Conservation (phyloP, 2,329 filamentous ascomycete genomes). For the Talaromyces albobiverticillius region DNA sequence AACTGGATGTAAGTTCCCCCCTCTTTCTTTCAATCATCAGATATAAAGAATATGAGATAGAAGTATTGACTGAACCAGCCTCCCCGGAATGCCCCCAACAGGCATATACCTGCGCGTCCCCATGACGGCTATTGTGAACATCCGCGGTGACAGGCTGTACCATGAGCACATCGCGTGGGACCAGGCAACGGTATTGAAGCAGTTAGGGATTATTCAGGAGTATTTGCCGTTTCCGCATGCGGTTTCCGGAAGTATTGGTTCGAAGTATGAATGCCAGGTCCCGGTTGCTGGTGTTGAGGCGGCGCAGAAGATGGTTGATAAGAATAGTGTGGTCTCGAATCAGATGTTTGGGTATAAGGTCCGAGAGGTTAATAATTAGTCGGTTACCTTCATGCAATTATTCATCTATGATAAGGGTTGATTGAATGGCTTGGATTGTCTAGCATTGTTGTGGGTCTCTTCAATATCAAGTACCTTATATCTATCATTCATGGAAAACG, state of each 20-base stretch:
- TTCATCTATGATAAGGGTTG: no score
- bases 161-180: constrained; percentile 73
- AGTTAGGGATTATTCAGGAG: constrained; percentile 62
- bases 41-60: no score
- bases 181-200: constrained; percentile 60
- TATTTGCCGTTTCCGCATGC: constrained; percentile 62
- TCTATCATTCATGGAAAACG: no score
- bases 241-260: no score
- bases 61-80: constrained; percentile 29
- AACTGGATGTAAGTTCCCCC: constrained; percentile 63
- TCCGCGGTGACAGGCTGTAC: constrained; percentile 65
- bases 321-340: constrained; percentile 53
- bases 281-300: constrained; percentile 59
- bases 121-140: constrained; percentile 63
- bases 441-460: no score
- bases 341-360: constrained; percentile 49
- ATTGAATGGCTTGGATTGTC: no score
- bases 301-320: constrained; percentile 50
- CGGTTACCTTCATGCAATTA: no score
- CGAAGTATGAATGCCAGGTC: constrained; percentile 56
- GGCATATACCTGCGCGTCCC: constrained; percentile 56
- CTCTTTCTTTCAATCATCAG: background rate
- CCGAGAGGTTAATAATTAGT: constrained; percentile 19
- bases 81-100: constrained; percentile 61
- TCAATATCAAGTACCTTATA: no score